A percentile compares a stretch with the other conserved stretches of the same genome.
phyloP scores from a whole-genome alignment of 441 rosid species.

The Erodium trifolium region DNA sequence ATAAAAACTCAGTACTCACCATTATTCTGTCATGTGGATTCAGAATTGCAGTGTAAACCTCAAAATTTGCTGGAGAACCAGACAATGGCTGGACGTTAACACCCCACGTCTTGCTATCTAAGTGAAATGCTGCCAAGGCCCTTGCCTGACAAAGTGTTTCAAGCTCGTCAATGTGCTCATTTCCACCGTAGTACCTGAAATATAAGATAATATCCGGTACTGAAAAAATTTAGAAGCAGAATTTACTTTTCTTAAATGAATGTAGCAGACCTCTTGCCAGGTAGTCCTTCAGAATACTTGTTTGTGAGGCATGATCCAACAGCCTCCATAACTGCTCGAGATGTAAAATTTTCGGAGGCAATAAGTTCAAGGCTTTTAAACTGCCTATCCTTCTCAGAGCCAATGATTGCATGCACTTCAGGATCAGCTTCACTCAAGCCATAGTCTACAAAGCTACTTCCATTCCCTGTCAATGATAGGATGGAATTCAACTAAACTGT shows the following conservation, averaged over 20 bases:
- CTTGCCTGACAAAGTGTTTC: conserved; percentile 78
- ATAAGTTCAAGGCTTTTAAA: conserved; percentile 79
- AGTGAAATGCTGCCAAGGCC: conserved; percentile 66
- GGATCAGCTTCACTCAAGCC: conserved; percentile 66
- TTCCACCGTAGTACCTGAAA: conserved; percentile 81
- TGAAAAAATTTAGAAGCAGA: neutral
- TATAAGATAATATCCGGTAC: conserved; percentile 5
- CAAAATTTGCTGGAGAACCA: conserved; percentile 93
- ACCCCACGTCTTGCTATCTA: conserved; percentile 73
- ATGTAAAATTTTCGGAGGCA: conserved; percentile 80
- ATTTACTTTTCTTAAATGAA: neutral
- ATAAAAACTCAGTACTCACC: conserved; percentile 31
- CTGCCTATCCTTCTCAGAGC: conserved; percentile 73
- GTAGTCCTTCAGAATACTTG: conserved; percentile 90
- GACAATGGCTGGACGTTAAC: conserved; percentile 93
- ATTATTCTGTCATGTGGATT: conserved; percentile 79
- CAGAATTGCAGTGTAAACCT: conserved; percentile 79
- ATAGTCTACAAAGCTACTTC: conserved; percentile 39
- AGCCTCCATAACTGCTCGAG: conserved; percentile 89
- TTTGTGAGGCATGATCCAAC: conserved; percentile 91
- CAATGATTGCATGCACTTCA: conserved; percentile 51
- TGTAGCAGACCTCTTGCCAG: conserved; percentile 67
- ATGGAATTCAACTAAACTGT: neutral
- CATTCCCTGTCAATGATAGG: conserved; percentile 29
- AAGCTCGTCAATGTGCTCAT: conserved; percentile 77